A percentile compares a stretch with the other conserved stretches of the same genome.
phyloP scores from a whole-genome alignment of 306 rosid species.

The Rosa lucieae region DNA sequence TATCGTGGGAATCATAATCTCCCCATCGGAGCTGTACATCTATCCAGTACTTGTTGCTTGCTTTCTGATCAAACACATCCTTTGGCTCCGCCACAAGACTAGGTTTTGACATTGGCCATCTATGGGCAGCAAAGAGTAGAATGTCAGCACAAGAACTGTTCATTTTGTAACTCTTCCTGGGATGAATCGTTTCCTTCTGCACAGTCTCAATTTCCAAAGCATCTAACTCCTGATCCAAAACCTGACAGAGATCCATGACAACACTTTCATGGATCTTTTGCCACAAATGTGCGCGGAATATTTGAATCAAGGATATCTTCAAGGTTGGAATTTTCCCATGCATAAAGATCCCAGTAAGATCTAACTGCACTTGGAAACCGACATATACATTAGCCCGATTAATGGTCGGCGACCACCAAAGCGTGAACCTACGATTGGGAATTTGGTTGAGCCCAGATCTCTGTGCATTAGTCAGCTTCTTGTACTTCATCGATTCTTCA shows the following conservation, averaged over 20 bases:
- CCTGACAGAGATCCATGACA: slow-evolving; percentile 99
- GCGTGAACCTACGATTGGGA: slow-evolving; percentile 98
- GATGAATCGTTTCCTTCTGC: slow-evolving; percentile 99
- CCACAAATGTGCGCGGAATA: slow-evolving; percentile 99
- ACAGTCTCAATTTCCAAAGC: slow-evolving; percentile 98
- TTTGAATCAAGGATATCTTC: slow-evolving; percentile 96
- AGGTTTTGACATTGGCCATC: slow-evolving; percentile 99
- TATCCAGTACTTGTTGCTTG: slow-evolving; percentile 97
- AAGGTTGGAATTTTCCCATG: slow-evolving; percentile 98
- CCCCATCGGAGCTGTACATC: slow-evolving; percentile 99
- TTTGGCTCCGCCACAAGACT: slow-evolving; percentile 98
- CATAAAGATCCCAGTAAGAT: slow-evolving; percentile 98
- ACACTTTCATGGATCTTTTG: slow-evolving; percentile 99
- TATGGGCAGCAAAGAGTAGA: slow-evolving; percentile 98
- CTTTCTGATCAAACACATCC: slow-evolving; percentile 98
- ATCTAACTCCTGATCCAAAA: slow-evolving; percentile 97
- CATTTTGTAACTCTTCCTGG: slow-evolving; percentile 98
- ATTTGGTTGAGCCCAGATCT: slow-evolving; percentile 99
- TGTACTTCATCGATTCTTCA: slow-evolving; percentile 99
- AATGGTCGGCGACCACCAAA: slow-evolving; percentile 99
- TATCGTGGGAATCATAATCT: slow-evolving; percentile 97
- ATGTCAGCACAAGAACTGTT: slow-evolving; percentile 98
- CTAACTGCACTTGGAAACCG: slow-evolving; percentile 99
- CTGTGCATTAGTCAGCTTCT: slow-evolving; percentile 98
- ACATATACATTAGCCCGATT: slow-evolving; percentile 98